These are phyloP conservation scores for Mortierella sp. DNA, from an alignment of 371 early-diverging fungal species.

Conservation along the genomic window DNA sequence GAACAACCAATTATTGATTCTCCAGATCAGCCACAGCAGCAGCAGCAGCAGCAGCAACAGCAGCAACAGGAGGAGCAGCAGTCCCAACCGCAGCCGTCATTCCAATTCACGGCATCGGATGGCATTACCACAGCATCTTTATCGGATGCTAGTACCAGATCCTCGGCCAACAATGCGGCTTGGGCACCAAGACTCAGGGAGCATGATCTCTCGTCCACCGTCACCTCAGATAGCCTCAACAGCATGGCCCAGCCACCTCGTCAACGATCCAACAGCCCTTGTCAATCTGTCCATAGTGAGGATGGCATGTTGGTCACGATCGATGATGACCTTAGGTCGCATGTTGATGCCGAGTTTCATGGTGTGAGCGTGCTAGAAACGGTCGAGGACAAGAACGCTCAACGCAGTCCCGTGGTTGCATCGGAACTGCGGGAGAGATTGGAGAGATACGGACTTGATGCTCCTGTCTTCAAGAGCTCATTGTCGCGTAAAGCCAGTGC, in stretches of 20 bases:
- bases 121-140: neutral
- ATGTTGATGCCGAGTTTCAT: neutral
- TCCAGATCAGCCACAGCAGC: neutral
- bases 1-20: neutral
- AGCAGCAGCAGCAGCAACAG: neutral
- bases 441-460: conserved; percentile 29
- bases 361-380: neutral
- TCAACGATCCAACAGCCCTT: conserved; percentile 15
- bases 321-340: conserved; percentile 20
- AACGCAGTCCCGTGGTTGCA: conserved; percentile 21
- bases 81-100: neutral
- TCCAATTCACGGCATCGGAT: neutral
- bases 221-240: conserved; percentile 9
- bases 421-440: conserved; percentile 15
- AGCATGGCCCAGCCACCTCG: neutral
- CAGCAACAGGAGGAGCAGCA: neutral
- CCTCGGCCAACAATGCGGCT: no score
- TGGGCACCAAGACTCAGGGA: neutral
- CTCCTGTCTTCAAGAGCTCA: conserved; percentile 35
- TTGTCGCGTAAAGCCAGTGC: neutral
- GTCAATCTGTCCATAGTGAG: conserved; percentile 29
- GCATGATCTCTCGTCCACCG: conserved; percentile 9
- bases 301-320: conserved; percentile 42
- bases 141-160: conserved; percentile 1
- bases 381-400: conserved; percentile 10